A percentile compares a stretch with the other conserved stretches of the same genome.
Conservation (phyloP, 2,329 filamentous ascomycete species). For the Aurifilum marmelostoma region DNA sequence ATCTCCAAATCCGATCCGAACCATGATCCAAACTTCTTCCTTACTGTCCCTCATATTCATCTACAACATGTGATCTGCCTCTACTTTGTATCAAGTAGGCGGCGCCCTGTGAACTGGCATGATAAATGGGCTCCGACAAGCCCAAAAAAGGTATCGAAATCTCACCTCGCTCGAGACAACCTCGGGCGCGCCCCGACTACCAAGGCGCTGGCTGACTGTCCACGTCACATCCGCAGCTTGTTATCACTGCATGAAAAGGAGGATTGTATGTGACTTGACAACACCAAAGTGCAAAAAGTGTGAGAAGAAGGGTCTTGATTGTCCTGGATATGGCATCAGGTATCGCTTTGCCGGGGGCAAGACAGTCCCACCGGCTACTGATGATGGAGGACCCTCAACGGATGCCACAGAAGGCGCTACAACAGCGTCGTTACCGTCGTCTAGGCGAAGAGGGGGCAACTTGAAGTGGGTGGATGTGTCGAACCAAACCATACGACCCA, state of each 20-base stretch:
- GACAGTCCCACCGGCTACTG: slow-evolving; percentile 2
- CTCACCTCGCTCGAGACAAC: not conserved
- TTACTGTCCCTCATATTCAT: not conserved
- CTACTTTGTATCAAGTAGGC: not conserved
- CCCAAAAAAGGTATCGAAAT: slow-evolving; percentile 19
- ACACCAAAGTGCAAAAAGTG: slow-evolving; percentile 27
- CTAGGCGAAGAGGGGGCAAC: not conserved
- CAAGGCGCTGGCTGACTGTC: slow-evolving; percentile 1
- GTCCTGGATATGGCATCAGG: slow-evolving; percentile 28
- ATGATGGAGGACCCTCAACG: not conserved
- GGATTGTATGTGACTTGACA: slow-evolving; percentile 28
- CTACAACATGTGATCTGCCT: not conserved
- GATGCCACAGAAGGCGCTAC: not conserved
- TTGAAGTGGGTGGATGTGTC: slow-evolving; percentile 25
- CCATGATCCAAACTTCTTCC: not conserved
- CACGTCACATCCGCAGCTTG: slow-evolving; percentile 21
- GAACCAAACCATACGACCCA: slow-evolving; percentile 3
- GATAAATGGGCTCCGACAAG: slow-evolving; percentile 21
- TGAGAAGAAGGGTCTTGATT: slow-evolving; percentile 25
- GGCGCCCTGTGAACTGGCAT: not conserved
- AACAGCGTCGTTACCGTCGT: not conserved
- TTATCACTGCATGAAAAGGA: slow-evolving; percentile 29
- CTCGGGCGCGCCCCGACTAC: not conserved
- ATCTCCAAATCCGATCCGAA: not conserved
- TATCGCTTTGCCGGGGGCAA: slow-evolving; percentile 24